Conservation (phyloP, 1,139 yeast species). For the Oligophagozyma castellii region DNA sequence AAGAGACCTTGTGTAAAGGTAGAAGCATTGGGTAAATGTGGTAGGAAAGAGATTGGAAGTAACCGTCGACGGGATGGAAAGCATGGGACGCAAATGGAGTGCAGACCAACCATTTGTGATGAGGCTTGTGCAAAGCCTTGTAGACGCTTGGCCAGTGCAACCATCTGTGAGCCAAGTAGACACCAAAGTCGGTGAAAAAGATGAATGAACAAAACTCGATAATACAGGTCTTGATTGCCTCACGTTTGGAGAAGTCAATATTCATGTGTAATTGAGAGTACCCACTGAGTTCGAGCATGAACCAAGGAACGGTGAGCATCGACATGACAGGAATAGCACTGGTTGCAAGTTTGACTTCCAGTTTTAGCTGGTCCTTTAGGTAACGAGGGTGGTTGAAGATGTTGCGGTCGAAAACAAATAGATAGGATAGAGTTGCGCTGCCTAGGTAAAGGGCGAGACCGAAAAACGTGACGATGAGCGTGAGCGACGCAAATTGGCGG, state of each 20-base stretch:
- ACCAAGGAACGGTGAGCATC: slow-evolving; percentile 75
- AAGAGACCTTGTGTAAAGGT: slow-evolving; percentile 83
- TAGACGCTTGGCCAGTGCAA: slow-evolving; percentile 85
- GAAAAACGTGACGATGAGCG: slow-evolving; percentile 60
- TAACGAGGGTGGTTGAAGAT: slow-evolving; percentile 93
- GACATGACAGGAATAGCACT: slow-evolving; percentile 87
- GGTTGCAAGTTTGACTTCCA: slow-evolving; percentile 69
- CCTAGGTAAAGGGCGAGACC: slow-evolving; percentile 70
- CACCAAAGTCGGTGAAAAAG: slow-evolving; percentile 85
- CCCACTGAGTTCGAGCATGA: slow-evolving; percentile 70
- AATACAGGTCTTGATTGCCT: slow-evolving; percentile 53
- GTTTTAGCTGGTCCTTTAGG: slow-evolving; percentile 76
- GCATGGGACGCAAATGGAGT: slow-evolving; percentile 98
- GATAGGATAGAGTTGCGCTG: slow-evolving; percentile 66
- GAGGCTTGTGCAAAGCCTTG: slow-evolving; percentile 88
- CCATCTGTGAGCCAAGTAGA: slow-evolving; percentile 83
- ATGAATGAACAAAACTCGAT: slow-evolving; percentile 66
- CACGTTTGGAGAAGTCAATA: slow-evolving; percentile 39
- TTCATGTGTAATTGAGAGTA: slow-evolving; percentile 64
- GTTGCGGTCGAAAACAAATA: slow-evolving; percentile 68
- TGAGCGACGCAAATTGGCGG: slow-evolving; percentile 58
- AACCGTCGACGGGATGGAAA: slow-evolving; percentile 97
- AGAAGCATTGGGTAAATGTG: slow-evolving; percentile 81
- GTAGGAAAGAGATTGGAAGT: slow-evolving; percentile 82
- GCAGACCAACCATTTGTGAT: slow-evolving; percentile 97